These are phyloP conservation scores for Dysphania ambrosioides DNA, from an alignment of 148 eudicot genomes.

Conservation along the genomic window DNA sequence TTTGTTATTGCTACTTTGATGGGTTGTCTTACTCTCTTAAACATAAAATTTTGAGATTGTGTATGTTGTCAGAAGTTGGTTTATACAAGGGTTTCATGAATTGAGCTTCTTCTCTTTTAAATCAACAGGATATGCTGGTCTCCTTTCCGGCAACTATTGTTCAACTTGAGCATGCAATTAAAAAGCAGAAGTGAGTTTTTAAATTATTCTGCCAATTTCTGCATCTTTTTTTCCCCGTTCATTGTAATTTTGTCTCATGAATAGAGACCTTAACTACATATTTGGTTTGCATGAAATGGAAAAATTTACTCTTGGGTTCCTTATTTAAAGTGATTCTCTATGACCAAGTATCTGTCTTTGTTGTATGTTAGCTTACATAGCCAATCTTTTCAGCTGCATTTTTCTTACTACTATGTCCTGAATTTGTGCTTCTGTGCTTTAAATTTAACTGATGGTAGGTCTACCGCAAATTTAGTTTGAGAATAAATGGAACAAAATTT, in stretches of 20 bases:
- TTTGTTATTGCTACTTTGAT: conserved; percentile 11
- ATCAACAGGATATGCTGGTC: conserved; percentile 48
- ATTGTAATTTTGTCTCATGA: background rate
- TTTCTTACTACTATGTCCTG: background rate
- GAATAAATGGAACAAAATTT: no score
- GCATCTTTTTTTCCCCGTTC: background rate
- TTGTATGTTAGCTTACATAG: background rate
- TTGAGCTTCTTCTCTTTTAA: conserved; percentile 10
- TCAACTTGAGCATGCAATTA: conserved; percentile 52
- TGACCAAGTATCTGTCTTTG: background rate
- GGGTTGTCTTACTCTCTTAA: background rate
- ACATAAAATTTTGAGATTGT: background rate
- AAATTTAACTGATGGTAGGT: no score
- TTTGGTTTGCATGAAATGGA: background rate
- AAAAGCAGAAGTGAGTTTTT: conserved; percentile 68
- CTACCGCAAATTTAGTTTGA: no score
- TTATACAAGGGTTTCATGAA: background rate
- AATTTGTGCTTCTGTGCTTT: no score
- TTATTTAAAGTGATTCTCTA: no score
- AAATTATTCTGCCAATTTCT: background rate
- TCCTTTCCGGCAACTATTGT: conserved; percentile 47
- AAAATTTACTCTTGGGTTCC: background rate
- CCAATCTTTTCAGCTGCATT: background rate
- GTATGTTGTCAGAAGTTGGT: background rate
- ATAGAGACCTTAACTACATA: background rate